Conservation (phyloP, 306 rosid genomes). For the Vigna angularis region DNA sequence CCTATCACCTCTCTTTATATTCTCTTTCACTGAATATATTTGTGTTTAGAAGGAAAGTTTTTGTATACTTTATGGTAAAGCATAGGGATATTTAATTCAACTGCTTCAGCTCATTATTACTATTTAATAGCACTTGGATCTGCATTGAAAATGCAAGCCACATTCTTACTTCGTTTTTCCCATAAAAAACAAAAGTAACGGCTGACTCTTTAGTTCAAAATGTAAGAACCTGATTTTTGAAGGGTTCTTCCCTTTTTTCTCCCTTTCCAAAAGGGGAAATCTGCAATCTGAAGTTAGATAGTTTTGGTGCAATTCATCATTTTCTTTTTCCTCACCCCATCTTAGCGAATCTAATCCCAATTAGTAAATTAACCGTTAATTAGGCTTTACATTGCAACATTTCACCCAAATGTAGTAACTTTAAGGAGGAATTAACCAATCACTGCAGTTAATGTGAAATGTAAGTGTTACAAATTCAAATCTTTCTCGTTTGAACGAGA, state of each 20-base stretch:
- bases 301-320: constrained; percentile 7
- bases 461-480: too few species aligned
- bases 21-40: not conserved
- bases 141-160: constrained; percentile 80
- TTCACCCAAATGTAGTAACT: not conserved
- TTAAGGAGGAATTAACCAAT: not conserved
- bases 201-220: constrained; percentile 16
- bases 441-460: not conserved
- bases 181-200: constrained; percentile 38
- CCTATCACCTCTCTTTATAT: not conserved
- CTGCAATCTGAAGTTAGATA: constrained; percentile 24
- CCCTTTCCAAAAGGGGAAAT: not conserved
- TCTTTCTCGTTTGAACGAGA: too few species aligned
- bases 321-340: constrained; percentile 1
- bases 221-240: constrained; percentile 8
- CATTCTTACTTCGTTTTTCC: constrained; percentile 53
- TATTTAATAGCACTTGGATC: constrained; percentile 51
- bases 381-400: constrained; percentile 13
- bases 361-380: not conserved
- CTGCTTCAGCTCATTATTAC: constrained; percentile 15
- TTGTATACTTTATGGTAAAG: constrained; percentile 29
- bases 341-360: not conserved
- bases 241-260: not conserved
- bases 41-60: constrained; percentile 8
- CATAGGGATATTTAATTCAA: constrained; percentile 50